Base-by-base conservation (phyloP, 257 asterid genomes). In the Przewalskia tangutica region DNA sequence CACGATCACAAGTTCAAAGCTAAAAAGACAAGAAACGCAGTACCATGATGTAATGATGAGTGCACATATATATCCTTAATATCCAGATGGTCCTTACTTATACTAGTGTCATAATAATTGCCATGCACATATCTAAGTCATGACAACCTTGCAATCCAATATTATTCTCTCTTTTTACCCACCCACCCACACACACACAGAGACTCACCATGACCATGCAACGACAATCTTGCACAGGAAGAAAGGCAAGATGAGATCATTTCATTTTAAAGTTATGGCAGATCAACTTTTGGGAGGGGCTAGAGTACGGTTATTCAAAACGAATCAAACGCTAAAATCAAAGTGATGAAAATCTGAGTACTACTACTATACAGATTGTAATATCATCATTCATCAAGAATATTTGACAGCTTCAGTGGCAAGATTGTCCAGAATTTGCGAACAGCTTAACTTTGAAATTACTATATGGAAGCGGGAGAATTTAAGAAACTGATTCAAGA, bases 201-300 rank as follows among this genome's bases (percentile, higher is more conserved):
- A 27, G 32, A 27, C 32, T 67, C 34, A 70, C 83, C 4, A 50
- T 77, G 20, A 23, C 80, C 71, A 63, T 75, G 81, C 77, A 65
- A 54, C 63, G 67, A 76, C 84, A 84, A 42, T 73, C 84, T 84
- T 84, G 83, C 84, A 81, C 79, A 82, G 82, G 81, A 84, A 81
- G 87, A 81, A 81, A 81, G 87, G 78, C 60, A 77, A 84, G 77
- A 84, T 54, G 42, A 84, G 53, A 51, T 51, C 66, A 71, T 84
- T 81, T 80, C 50, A 20, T 84, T 81, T 66, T 53, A 80, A 84
- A 84, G 86, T 51, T 63, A 27, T 70, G 62, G 8, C 73, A 77
- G 80, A 77, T 76, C 63, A 18, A 77, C 84, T 81, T 84, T 84
- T 51, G 42, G 40, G 79, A 60, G 32, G 32, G 23, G 63, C 63